Base-by-base conservation (phyloP, 306 rosid genomes). In the Nissolia schottii region DNA sequence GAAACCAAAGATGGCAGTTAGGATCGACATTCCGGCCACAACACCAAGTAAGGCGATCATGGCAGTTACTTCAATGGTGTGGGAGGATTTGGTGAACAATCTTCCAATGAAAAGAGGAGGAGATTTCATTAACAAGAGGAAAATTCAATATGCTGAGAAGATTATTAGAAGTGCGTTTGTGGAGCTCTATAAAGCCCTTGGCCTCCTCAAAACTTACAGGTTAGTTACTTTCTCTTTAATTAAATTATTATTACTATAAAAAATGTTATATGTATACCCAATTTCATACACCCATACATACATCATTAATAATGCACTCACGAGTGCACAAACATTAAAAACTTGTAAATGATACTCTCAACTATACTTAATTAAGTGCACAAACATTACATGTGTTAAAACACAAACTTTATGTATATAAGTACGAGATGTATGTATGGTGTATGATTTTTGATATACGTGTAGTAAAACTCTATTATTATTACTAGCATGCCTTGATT, bases 191-290 rank as follows among this genome's bases (percentile, higher is more conserved):
- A 89, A 80, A 84, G 92, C 83, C 32, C 96, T 94, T 62, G 84
- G 76, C 49, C 84, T 91, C 12, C 95, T 91, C 24, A 89, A 76
- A 82, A 88, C 88, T 29, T 94, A 89, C 87, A 94, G 99, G 97
- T 93, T 43, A 38, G 97, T 93, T 43, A 38, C 23, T 60, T 1
- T 20, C 60, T 18, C 23, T 7, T 60, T 51, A 25, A 50, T 27
- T 9, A 13, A 27, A 10, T 20, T 43, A 8, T 31, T 9, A 9
- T 14, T 12, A 35, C 2, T 14, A 57, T n/a, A n/a, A n/a, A n/a
- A n/a, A n/a, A n/a, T n/a, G n/a, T n/a, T n/a, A n/a, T n/a, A n/a
- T n/a, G n/a, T n/a, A n/a, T n/a, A n/a, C n/a, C n/a, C n/a, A n/a
- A n/a, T n/a, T n/a, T n/a, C n/a, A n/a, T n/a, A n/a, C n/a, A n/a